Conservation (phyloP, 2,329 filamentous ascomycete species). For the Juglanconis oblonga region DNA sequence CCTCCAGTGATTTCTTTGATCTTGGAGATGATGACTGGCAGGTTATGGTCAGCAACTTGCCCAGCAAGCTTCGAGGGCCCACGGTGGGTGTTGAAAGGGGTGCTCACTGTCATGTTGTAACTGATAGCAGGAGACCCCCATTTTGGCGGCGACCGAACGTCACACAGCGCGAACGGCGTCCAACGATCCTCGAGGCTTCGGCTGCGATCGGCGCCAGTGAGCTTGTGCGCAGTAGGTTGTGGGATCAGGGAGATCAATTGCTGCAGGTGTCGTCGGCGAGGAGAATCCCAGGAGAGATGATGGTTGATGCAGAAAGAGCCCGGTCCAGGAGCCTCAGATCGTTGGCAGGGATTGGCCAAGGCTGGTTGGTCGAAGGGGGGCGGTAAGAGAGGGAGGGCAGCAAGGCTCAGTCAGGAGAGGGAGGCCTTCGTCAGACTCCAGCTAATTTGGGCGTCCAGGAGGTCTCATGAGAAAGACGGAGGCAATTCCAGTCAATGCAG, state of each 20-base stretch:
- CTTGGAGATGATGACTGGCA: constrained; percentile 65
- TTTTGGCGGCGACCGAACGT: constrained; percentile 47
- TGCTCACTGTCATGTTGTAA: constrained; percentile 73
- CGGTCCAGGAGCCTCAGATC: neutral
- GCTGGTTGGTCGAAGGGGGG: constrained; percentile 21
- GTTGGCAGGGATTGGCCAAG: neutral
- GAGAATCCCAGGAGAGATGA: neutral
- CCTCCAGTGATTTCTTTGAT: constrained; percentile 76
- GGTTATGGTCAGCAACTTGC: neutral
- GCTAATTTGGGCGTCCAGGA: neutral
- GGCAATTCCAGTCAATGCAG: neutral
- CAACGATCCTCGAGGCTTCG: neutral
- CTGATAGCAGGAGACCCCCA: constrained; percentile 82
- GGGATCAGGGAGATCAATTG: neutral
- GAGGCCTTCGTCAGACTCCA: neutral
- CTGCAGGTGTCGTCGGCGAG: neutral
- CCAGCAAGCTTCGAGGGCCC: neutral
- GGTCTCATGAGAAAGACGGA: neutral
- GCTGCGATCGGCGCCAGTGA: neutral
- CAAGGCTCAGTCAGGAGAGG: neutral
- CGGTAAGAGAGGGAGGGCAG: neutral
- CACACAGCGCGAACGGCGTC: constrained; percentile 12
- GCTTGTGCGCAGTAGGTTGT: neutral
- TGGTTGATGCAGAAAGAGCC: too few species aligned
- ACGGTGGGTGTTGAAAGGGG: neutral